Evolutionary conservation across 73 alveolate genomes (phyloP).

Genomic region (Paramecium sonneborni): DNA sequence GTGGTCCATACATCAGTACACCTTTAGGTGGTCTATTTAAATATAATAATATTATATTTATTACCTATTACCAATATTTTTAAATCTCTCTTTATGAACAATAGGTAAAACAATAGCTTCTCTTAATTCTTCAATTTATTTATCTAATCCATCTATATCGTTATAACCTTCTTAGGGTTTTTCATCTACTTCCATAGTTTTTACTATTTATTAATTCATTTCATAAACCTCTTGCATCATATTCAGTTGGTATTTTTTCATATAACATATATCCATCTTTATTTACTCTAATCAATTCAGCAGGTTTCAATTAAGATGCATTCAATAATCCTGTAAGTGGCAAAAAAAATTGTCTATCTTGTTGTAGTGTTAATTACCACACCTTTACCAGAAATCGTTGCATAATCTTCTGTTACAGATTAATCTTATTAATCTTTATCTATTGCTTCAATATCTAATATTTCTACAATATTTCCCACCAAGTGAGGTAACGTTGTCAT

Average conservation of each 20-base stretch:
- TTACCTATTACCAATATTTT: slow-evolving; percentile 93
- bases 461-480: slow-evolving; percentile 89
- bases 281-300: slow-evolving; percentile 98
- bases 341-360: slow-evolving; percentile 95
- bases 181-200: slow-evolving; percentile 96
- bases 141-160: slow-evolving; percentile 99
- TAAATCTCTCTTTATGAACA: slow-evolving; percentile 98
- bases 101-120: slow-evolving; percentile 99
- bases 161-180: slow-evolving; percentile 99
- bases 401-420: slow-evolving; percentile 60
- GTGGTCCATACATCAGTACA: slow-evolving; percentile 99
- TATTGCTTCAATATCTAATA: slow-evolving; percentile 77
- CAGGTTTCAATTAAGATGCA: slow-evolving; percentile 96
- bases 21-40: slow-evolving; percentile 98
- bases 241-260: slow-evolving; percentile 94
- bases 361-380: slow-evolving; percentile 91
- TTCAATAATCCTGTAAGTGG: slow-evolving; percentile 99
- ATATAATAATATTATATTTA: background rate
- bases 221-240: slow-evolving; percentile 57
- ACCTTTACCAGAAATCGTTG: slow-evolving; percentile 63
- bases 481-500: slow-evolving; percentile 89
- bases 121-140: slow-evolving; percentile 97
- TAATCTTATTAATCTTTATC: slow-evolving; percentile 80
- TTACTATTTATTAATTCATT: slow-evolving; percentile 23
- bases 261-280: slow-evolving; percentile 97